phyloP scores from a whole-genome alignment of 495 filamentous ascomycete genomes.

The Amphirosellinia nigrospora region DNA sequence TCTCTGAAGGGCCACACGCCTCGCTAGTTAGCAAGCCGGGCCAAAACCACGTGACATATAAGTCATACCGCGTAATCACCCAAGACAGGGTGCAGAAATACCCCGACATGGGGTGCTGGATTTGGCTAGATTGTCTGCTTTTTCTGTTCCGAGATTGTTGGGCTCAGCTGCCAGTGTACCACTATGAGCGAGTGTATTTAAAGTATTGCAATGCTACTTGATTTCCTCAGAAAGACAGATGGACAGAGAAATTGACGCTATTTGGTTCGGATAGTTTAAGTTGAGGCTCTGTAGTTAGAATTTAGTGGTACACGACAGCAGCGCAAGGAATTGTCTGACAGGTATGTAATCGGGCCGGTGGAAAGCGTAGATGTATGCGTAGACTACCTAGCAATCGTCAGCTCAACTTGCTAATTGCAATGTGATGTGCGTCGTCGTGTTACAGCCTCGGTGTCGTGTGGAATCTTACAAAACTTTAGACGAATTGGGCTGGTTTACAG shows the following conservation, averaged over 20 bases:
- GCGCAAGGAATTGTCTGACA: not conserved
- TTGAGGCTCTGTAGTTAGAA: slow-evolving; percentile 11
- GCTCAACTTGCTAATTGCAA: not conserved
- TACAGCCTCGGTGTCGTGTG: slow-evolving; percentile 8
- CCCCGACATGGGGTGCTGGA: not conserved
- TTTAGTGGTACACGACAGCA: slow-evolving; percentile 2
- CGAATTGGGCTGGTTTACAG: not conserved
- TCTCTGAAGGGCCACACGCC: not conserved
- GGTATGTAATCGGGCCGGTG: slow-evolving; percentile 13
- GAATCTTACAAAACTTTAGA: not conserved
- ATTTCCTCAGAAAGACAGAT: not conserved
- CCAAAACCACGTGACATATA: slow-evolving; percentile 12
- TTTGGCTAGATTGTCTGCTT: not conserved
- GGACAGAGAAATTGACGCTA: not conserved
- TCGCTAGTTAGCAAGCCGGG: not conserved
- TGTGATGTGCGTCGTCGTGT: not conserved
- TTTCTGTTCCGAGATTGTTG: not conserved
- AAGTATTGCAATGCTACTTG: not conserved
- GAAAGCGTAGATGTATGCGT: not conserved
- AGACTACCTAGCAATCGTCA: not conserved
- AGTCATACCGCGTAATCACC: slow-evolving; percentile 19
- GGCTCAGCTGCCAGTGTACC: not conserved
- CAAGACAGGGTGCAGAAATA: not conserved
- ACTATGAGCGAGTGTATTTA: not conserved
- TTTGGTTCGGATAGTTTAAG: not conserved